Base-by-base conservation (phyloP, 257 asterid genomes). In the Ocimum tenuiflorum region DNA sequence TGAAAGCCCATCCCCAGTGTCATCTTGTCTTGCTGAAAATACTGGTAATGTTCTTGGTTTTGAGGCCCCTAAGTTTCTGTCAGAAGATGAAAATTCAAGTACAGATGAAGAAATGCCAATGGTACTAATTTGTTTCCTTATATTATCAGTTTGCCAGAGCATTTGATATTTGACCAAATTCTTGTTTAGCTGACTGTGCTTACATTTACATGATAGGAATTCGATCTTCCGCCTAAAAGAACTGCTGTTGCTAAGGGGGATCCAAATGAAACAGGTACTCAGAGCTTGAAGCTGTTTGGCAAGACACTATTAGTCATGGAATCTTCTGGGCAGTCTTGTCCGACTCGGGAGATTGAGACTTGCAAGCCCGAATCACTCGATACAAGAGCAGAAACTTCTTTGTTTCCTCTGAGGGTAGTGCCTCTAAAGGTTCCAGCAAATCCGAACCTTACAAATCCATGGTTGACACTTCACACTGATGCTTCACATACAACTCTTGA, bases 261-360 rank as follows among this genome's bases (percentile, higher is more conserved):
- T 27, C 31, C 31, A 27, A 1, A 4, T 27, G 31, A 27, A 27
- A 27, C 31, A 27, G 31, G 3, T 27, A 27, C 31, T 27, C 31
- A 79, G 63, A 62, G 79, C 75, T 73, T 92, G 77, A 92, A 89
- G 85, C 85, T 92, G 18, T 92, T 92, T 41, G 97, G 99, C 8
- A 82, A 86, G 88, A 92, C 91, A 0, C 78, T 92, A 12, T 51
- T 79, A 56, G 77, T 89, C 11, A 51, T 72, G 39, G 82, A 85
- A 35, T 71, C 80, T 19, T 60, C 49, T 7, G 81, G 70, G 53
- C 63, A 75, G 7, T 71, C 82, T 38, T 42, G 77, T 72, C 35
- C 78, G 4, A 66, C 68, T 27, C 31, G 4, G 31, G 31, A 4
- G 31, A 4, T 4, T 2, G 31, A 4, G 31, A 4, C 31, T 2